Evolutionary conservation across 345 rosid genomes (phyloP), one percentile per base, ranked within the genome.

Genomic region (Isatis tinctoria): DNA sequence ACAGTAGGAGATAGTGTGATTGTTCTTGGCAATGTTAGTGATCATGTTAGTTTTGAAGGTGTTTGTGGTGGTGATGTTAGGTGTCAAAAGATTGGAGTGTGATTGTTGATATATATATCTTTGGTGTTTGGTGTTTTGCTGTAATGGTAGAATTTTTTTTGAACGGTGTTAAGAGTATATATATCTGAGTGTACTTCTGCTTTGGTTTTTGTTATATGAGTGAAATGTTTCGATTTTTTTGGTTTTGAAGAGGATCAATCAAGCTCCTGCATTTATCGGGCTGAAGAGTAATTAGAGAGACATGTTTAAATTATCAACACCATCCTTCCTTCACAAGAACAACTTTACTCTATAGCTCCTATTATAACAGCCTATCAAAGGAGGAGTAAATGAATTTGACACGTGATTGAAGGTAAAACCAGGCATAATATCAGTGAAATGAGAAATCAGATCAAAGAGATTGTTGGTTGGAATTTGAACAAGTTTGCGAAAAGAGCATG

Each of bases 41-140:
- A 69, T n/a, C n/a, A n/a, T 35, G 70, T 43, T 9, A 60, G 44
- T 61, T 74, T 79, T 39, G 83, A 69, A 30, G 51, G 33, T 37
- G 79, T 83, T 57, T 78, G 74, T 18, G 32, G 70, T 39, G 77
- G 48, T 14, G 72, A 63, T 39, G 72, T 77, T 60, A 49, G 57
- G 10, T 77, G 73, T 22, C 83, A 85, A 57, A 88, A 86, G 82
- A 52, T 85, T 49, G 78, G 65, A 11, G 68, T 70, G 60, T 69
- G 88, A 78, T 69, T 80, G 87, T 86, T 84, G 82, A 86, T 85
- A 82, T 81, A 82, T 81, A 35, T 69, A 9, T 75, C 35, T 13
- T 22, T 22, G n/a, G 52, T 47, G 64, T 81, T 73, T 51, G 14
- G 60, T 64, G 74, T 58, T 70, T 57, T 45, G 18, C 56, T 56